Evolutionary conservation across 2,329 filamentous ascomycete genomes (phyloP), one percentile per base, ranked within the genome.

Genomic region (Colletotrichum eleusines): DNA sequence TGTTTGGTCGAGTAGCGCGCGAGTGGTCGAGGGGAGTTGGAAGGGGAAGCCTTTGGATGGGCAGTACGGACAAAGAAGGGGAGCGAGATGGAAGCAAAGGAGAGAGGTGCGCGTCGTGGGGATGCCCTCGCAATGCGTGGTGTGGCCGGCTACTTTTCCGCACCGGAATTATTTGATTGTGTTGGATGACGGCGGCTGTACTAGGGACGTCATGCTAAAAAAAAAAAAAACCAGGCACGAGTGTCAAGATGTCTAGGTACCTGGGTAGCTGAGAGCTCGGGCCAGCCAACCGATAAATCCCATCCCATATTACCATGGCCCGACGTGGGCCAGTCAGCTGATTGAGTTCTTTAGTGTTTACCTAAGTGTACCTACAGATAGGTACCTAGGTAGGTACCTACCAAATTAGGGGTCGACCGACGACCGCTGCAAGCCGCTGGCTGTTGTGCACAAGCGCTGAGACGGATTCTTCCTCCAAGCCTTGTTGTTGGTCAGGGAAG

Each of bases 181-280:
- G 9, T 40, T 64, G 31, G 38, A 28, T 23, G 66, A 58, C 33
- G 28, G 66, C 54, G 35, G 50, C 31, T 42, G 38, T 28, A 31
- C 54, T 31, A 55, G 38, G 48, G 63, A 70, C 67, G 67, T 70
- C 67, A 70, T 70, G 67, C 63, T 33, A 28, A 38, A 63, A 53
- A 53, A 11, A 23, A n/a, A 46, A 40, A 38, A 33, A 12, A 38
- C n/a, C n/a, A 40, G 16, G 7, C 11, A n/a, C n/a, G n/a, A n/a
- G n/a, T n/a, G n/a, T n/a, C n/a, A n/a, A n/a, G n/a, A n/a, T n/a
- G n/a, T 16, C 26, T 42, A 44, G 8, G 8, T n/a, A 44, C 42
- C 42, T 20, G 3, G 42, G 18, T 44, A 44, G 18, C 35, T 23
- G 35, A 26, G 61, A 63, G 61, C 61, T 63, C 61, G 61, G 61